These are phyloP conservation scores for Clarkia xantiana DNA, from an alignment of 345 rosid genomes.

Conservation along the genomic window DNA sequence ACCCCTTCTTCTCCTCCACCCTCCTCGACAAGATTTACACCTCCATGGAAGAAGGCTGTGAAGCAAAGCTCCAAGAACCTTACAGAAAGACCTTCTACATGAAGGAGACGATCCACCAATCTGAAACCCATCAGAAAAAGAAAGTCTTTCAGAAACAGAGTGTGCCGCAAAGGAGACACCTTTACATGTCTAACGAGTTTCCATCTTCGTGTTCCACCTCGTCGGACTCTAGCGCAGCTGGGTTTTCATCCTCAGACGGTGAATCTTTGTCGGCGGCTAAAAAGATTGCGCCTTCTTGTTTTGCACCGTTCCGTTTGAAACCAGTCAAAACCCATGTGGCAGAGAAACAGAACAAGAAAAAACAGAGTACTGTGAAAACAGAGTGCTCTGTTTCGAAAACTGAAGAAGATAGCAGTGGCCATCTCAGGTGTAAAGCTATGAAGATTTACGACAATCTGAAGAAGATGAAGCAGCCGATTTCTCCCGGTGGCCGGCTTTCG, in stretches of 20 bases:
- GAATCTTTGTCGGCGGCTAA: slow-evolving; percentile 37
- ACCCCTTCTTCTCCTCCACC: slow-evolving; percentile 77
- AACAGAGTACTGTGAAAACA: slow-evolving; percentile 7
- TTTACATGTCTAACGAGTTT: slow-evolving; percentile 1
- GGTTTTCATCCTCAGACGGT: slow-evolving; percentile 72
- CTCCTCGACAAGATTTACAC: slow-evolving; percentile 86
- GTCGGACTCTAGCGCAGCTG: slow-evolving; percentile 62
- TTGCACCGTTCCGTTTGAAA: slow-evolving; percentile 21
- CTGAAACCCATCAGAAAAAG: not conserved
- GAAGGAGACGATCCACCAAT: slow-evolving; percentile 10
- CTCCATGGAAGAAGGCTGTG: slow-evolving; percentile 37
- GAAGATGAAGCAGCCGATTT: slow-evolving; percentile 67
- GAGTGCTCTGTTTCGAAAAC: slow-evolving; percentile 25
- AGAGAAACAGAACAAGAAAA: slow-evolving; percentile 11
- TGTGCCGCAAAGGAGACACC: slow-evolving; percentile 8
- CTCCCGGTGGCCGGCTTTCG: slow-evolving; percentile 56
- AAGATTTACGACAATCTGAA: slow-evolving; percentile 38
- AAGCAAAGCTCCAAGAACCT: slow-evolving; percentile 17
- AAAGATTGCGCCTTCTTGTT: slow-evolving; percentile 23
- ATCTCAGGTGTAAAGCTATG: slow-evolving; percentile 29
- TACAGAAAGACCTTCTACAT: slow-evolving; percentile 15
- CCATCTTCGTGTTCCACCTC: slow-evolving; percentile 49
- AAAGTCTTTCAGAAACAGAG: slow-evolving; percentile 13
- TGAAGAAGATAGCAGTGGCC: slow-evolving; percentile 22
- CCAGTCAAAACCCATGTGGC: slow-evolving; percentile 32